A percentile compares a stretch with the other conserved stretches of the same genome.
phyloP scores from a whole-genome alignment of 345 rosid genomes.

The Bruguiera parviflora region DNA sequence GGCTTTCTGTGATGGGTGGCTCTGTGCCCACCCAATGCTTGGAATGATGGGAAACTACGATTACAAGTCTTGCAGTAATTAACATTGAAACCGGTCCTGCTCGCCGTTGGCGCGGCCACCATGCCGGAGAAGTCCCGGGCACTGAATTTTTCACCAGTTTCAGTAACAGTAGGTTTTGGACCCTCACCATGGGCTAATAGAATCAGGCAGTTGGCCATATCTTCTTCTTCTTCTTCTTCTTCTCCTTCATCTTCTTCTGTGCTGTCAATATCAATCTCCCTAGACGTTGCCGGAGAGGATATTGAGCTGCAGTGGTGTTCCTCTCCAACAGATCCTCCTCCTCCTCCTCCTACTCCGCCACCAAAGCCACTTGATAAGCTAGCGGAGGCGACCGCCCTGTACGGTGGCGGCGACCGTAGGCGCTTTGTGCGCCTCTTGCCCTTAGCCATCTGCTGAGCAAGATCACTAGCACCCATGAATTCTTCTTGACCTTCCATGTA shows the following conservation, averaged over 20 bases:
- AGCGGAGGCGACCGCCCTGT: constrained; percentile 17
- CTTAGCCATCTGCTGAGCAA: constrained; percentile 32
- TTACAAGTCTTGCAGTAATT: constrained; percentile 91
- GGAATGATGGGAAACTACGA: constrained; percentile 81
- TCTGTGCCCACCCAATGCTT: constrained; percentile 93
- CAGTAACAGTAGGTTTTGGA: constrained; percentile 7
- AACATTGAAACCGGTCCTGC: constrained; percentile 49
- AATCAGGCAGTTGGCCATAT: constrained; percentile 85
- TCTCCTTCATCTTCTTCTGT: constrained; percentile 72
- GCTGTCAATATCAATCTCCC: constrained; percentile 34
- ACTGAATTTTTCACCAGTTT: constrained; percentile 4
- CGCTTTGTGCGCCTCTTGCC: constrained; percentile 79
- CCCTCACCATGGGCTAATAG: constrained; percentile 64
- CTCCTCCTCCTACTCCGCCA: constrained; percentile 8
- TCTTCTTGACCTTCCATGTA: constrained; percentile 18
- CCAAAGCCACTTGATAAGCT: constrained; percentile 50
- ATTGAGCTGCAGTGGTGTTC: constrained; percentile 23
- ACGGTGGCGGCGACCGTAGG: constrained; percentile 52
- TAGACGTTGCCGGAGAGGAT: constrained; percentile 39
- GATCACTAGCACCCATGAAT: constrained; percentile 18
- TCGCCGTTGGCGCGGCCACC: constrained; percentile 13
- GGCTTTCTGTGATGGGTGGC: constrained; percentile 83
- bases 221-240: constrained; percentile 63
- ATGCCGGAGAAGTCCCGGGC: constrained; percentile 33
- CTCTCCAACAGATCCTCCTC: constrained; percentile 20